These are phyloP conservation scores for Suillus fuscotomentosus DNA, from an alignment of 768 basidiomycete genomes.

Conservation along the genomic window DNA sequence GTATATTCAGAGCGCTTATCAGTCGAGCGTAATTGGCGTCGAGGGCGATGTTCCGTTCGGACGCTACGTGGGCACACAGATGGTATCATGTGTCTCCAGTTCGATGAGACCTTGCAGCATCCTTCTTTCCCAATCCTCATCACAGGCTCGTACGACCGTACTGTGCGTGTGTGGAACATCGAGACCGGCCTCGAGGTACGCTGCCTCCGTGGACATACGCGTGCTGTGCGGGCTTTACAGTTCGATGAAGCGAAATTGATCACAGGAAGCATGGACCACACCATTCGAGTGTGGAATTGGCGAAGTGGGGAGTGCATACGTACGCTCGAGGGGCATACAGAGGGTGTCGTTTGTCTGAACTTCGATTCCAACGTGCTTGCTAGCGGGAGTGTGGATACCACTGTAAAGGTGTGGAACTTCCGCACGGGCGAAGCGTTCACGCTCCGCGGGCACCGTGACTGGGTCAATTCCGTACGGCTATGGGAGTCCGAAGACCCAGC, in stretches of 20 bases:
- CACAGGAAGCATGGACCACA: slow-evolving; percentile 95
- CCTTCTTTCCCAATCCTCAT: slow-evolving; percentile 92
- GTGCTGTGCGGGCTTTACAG: slow-evolving; percentile 89
- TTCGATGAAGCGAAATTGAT: slow-evolving; percentile 96
- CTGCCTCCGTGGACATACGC: slow-evolving; percentile 84
- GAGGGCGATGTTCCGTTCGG: slow-evolving; percentile 82
- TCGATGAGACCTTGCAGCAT: slow-evolving; percentile 79
- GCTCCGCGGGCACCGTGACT: slow-evolving; percentile 88
- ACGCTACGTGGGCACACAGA: slow-evolving; percentile 92
- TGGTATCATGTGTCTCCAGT: slow-evolving; percentile 97
- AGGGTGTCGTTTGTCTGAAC: slow-evolving; percentile 87
- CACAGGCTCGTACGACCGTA: slow-evolving; percentile 96
- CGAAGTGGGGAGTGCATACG: slow-evolving; percentile 83
- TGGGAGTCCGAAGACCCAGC: slow-evolving; percentile 61
- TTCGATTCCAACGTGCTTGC: slow-evolving; percentile 92
- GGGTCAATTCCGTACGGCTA: slow-evolving; percentile 93
- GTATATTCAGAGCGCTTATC: slow-evolving; percentile 98
- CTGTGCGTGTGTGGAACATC: slow-evolving; percentile 93
- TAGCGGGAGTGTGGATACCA: slow-evolving; percentile 91
- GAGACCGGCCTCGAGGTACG: slow-evolving; percentile 85
- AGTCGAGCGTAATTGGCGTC: slow-evolving; percentile 96
- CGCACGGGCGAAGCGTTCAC: slow-evolving; percentile 90
- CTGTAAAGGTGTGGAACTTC: slow-evolving; percentile 94
- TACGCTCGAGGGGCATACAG: slow-evolving; percentile 86
- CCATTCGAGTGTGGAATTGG: slow-evolving; percentile 97